phyloP scores from a whole-genome alignment of 2,329 filamentous ascomycete species.

The Aspergillus ustus region DNA sequence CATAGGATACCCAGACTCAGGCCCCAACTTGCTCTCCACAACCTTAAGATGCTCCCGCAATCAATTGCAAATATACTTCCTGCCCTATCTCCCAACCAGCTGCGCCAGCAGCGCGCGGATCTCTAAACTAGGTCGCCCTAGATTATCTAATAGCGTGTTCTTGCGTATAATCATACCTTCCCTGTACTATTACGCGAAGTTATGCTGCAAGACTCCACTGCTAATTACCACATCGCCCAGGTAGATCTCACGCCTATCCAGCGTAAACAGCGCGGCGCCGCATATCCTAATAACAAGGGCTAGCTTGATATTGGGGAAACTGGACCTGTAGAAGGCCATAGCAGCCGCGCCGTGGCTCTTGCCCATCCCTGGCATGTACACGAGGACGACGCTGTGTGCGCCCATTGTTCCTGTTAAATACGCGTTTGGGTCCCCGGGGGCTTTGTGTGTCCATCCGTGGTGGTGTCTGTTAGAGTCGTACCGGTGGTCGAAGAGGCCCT shows the following conservation, averaged over 20 bases:
- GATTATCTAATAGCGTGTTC: not conserved
- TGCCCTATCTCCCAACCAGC: too few species aligned
- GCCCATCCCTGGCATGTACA: not conserved
- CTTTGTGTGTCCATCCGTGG: not conserved
- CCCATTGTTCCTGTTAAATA: not conserved
- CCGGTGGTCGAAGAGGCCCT: not conserved
- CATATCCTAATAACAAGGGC: not conserved
- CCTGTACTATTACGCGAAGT: not conserved
- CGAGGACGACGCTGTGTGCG: not conserved
- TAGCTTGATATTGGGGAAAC: not conserved
- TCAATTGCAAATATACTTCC: too few species aligned
- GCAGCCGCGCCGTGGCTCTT: not conserved
- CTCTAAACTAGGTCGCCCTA: not conserved
- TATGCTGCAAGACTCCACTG: not conserved
- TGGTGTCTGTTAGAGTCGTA: not conserved
- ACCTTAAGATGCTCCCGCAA: too few species aligned
- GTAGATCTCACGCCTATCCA: not conserved
- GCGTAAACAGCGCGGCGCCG: not conserved
- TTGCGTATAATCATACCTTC: not conserved
- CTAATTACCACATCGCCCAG: constrained; percentile 1
- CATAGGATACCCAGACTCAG: too few species aligned
- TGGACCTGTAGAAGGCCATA: not conserved
- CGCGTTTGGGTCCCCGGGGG: not conserved
- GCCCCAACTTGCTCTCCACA: not conserved
- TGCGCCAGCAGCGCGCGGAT: not conserved